These are phyloP conservation scores for Uromyces viciae-fabae DNA, from an alignment of 1,284 basidiomycete genomes.

Conservation along the genomic window DNA sequence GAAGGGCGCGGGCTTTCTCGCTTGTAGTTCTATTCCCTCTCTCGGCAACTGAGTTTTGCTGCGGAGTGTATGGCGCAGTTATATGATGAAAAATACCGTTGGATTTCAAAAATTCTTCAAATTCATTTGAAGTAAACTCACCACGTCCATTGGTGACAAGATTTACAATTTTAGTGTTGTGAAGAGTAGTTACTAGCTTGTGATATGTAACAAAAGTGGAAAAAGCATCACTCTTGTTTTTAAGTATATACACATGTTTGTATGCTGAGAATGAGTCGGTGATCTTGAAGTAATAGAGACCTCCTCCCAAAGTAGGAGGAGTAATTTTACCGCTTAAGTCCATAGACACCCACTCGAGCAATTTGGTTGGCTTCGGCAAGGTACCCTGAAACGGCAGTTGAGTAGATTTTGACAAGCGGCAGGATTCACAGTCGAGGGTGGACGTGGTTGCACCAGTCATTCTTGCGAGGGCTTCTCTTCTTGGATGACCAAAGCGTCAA, in stretches of 20 bases:
- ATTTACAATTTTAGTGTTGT: too few relatives aligned
- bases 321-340: background rate
- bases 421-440: background rate
- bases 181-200: too few relatives aligned
- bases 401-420: background rate
- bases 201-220: background rate
- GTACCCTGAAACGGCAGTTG: background rate
- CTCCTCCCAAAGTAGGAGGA: background rate
- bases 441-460: background rate
- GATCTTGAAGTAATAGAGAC: background rate
- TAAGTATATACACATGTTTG: constrained; percentile 3
- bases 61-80: constrained; percentile 51
- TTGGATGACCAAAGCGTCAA: background rate
- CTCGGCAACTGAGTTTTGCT: constrained; percentile 54
- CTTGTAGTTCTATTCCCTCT: constrained; percentile 52
- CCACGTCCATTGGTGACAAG: too few relatives aligned
- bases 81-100: background rate
- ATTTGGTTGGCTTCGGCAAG: background rate
- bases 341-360: background rate
- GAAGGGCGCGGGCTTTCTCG: constrained; percentile 51
- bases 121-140: background rate
- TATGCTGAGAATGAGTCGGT: background rate
- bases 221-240: constrained; percentile 17
- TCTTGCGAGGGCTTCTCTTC: background rate
- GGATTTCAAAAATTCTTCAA: background rate